These are phyloP conservation scores for Ustilago hordei DNA, from an alignment of 1,284 basidiomycete genomes.

Conservation along the genomic window DNA sequence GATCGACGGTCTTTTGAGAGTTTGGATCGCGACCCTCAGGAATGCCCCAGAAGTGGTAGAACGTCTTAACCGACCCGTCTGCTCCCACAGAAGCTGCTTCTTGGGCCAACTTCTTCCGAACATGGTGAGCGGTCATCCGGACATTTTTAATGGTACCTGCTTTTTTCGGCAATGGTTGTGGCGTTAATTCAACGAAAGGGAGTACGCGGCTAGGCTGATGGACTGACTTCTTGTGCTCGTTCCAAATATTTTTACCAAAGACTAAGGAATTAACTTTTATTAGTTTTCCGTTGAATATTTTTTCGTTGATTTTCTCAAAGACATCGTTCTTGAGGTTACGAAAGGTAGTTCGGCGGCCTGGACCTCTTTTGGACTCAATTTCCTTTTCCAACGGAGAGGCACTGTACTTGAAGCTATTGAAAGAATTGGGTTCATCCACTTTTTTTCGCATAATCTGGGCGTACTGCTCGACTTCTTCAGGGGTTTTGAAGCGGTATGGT, in stretches of 20 bases:
- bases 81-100: too few species aligned
- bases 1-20: not conserved
- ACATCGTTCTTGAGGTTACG: not conserved
- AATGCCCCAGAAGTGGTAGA: conserved; percentile 7
- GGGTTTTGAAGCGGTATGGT: too few species aligned
- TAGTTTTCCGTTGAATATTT: not conserved
- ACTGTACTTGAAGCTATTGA: not conserved
- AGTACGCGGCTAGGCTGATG: not conserved
- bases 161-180: too few species aligned
- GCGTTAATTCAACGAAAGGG: not conserved
- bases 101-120: too few species aligned
- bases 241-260: not conserved
- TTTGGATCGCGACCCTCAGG: not conserved
- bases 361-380: too few species aligned
- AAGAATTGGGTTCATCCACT: too few species aligned
- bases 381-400: not conserved
- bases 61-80: not conserved
- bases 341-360: too few species aligned
- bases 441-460: too few species aligned
- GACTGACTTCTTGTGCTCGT: not conserved
- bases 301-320: not conserved
- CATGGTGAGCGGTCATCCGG: not conserved
- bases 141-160: not conserved
- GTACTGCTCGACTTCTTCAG: too few species aligned
- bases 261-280: not conserved